A percentile compares a stretch with the other conserved stretches of the same genome.
phyloP scores from a whole-genome alignment of 2,329 filamentous ascomycete species.

The Cladophialophora yegresii region DNA sequence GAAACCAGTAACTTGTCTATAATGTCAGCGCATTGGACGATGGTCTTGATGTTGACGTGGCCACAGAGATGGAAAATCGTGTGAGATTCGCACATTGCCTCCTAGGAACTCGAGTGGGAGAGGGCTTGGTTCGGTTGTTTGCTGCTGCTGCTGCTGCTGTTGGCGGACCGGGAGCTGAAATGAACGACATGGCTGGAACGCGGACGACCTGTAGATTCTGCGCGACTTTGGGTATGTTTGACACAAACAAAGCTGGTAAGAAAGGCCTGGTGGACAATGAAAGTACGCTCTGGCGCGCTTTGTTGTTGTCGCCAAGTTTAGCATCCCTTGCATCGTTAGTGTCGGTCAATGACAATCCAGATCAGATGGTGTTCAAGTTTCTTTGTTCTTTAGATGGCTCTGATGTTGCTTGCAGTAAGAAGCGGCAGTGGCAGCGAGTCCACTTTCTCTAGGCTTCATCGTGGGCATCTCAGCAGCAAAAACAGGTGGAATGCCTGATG shows the following conservation, averaged over 20 bases:
- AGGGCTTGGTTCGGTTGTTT: background rate
- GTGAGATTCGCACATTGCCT: conserved; percentile 30
- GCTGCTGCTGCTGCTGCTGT: background rate
- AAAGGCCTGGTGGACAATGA: background rate
- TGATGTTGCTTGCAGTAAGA: background rate
- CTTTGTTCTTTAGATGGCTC: background rate
- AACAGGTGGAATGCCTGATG: background rate
- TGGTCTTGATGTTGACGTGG: conserved; percentile 30
- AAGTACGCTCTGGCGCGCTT: background rate
- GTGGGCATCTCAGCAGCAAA: background rate
- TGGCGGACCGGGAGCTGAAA: background rate
- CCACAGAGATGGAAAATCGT: conserved; percentile 32
- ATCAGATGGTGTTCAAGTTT: background rate
- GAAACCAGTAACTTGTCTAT: conserved; percentile 25
- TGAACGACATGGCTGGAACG: background rate
- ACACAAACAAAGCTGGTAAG: background rate
- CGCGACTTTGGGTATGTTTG: background rate
- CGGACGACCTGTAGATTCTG: background rate
- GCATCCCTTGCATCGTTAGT: background rate
- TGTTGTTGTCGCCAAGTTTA: background rate
- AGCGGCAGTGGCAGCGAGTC: background rate
- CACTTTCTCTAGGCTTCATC: too few relatives aligned
- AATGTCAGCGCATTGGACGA: conserved; percentile 29
- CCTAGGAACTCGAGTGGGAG: background rate
- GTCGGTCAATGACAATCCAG: background rate